Conservation (phyloP, 129 eudicot species). For the Heracleum sosnowskyi region DNA sequence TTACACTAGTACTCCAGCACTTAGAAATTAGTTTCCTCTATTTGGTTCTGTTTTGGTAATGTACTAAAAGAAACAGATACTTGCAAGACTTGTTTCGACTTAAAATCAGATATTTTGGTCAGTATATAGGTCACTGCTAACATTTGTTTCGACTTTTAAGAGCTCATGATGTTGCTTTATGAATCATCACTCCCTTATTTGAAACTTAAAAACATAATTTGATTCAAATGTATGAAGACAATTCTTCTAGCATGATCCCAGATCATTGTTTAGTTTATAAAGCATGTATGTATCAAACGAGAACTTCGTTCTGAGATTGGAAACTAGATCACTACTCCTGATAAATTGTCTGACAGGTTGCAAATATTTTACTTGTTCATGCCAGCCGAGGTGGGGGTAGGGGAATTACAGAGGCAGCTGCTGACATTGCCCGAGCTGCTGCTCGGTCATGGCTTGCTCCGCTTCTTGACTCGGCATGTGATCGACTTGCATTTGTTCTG, state of each 20-base stretch:
- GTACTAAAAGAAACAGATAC: background rate
- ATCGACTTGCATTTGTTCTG: constrained; percentile 70
- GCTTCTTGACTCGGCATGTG: constrained; percentile 90
- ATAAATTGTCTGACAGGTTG: constrained; percentile 45
- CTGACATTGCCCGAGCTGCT: constrained; percentile 95
- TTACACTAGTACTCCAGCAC: background rate
- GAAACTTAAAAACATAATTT: background rate
- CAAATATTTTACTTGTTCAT: constrained; percentile 93
- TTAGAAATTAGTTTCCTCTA: background rate
- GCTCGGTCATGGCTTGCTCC: constrained; percentile 92
- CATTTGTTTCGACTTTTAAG: background rate
- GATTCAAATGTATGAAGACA: background rate
- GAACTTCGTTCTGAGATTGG: background rate
- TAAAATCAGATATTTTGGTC: too few relatives aligned
- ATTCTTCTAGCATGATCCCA: background rate
- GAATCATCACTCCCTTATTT: background rate
- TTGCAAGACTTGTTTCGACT: background rate
- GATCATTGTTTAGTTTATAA: background rate
- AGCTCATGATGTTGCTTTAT: background rate
- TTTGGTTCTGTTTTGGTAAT: background rate
- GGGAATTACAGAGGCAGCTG: constrained; percentile 85
- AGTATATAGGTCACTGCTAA: too few relatives aligned
- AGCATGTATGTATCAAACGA: constrained; percentile 21
- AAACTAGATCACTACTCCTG: constrained; percentile 8
- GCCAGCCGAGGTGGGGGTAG: constrained; percentile 86